phyloP scores from a whole-genome alignment of 306 rosid species.

The Cicer judaicum region DNA sequence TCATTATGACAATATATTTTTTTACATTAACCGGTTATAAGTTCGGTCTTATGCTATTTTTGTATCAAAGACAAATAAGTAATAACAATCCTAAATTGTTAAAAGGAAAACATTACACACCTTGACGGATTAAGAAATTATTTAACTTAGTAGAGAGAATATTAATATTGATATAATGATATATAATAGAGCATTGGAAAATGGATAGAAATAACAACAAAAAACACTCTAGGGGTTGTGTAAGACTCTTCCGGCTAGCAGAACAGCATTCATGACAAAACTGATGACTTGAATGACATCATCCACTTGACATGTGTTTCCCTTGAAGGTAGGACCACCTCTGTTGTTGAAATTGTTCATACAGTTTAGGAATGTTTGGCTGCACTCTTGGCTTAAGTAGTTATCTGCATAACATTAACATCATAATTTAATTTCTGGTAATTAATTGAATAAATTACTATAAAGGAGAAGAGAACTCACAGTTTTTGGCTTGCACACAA shows the following conservation, averaged over 20 bases:
- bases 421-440: not conserved
- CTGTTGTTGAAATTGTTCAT: conserved; percentile 57
- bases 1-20: no score
- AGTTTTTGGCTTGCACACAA: conserved; percentile 68
- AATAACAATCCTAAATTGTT: no score
- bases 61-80: no score
- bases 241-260: conserved; percentile 70
- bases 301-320: conserved; percentile 65
- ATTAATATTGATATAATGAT: no score
- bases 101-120: no score
- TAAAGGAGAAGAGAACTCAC: conserved; percentile 37
- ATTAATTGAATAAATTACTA: not conserved
- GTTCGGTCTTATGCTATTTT: no score
- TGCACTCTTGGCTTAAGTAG: conserved; percentile 80
- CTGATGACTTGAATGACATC: conserved; percentile 65
- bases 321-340: conserved; percentile 57
- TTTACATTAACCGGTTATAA: no score
- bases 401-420: conserved; percentile 58
- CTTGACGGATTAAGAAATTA: no score
- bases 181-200: no score
- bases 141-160: no score
- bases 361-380: conserved; percentile 65
- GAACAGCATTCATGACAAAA: conserved; percentile 75
- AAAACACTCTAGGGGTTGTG: conserved; percentile 56
- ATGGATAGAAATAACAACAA: no score